Evolutionary conservation across 306 rosid genomes (phyloP), one percentile per base, ranked within the genome.

Genomic region (Prunus salicina): DNA sequence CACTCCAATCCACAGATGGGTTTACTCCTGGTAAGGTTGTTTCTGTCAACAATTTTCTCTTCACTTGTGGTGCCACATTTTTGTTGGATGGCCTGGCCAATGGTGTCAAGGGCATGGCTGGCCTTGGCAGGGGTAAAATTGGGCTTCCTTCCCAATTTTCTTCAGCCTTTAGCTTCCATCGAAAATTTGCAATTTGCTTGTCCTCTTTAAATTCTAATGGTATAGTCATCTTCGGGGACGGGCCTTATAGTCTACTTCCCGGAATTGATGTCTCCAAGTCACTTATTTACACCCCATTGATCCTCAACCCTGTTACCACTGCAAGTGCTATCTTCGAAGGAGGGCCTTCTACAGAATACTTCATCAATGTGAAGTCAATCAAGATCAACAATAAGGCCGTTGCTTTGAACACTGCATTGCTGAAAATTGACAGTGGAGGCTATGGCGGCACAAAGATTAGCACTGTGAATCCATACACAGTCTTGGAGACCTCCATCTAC

Each of bases 401-500:
- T 1, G 34, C 75, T 0, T 50, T 88, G 61, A 89, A 89, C 43
- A 75, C 76, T 13, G 68, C 86, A 3, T 79, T 89, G 30, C 76
- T 87, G 24, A 57, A 83, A 16, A 82, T 87, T 57, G 62, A 82
- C 74, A 56, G 18, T 6, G 58, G 80, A 30, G 93, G 96, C 0
- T 1, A 61, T 51, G 93, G 93, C 0, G 96, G 97, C 38, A 88
- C 88, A 0, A 89, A 80, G 75, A 86, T 92, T 5, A 92, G 90
- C 62, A 89, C 89, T 0, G 85, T 85, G 12, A 85, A 84, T 60
- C 96, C 89, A 0, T 90, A 87, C 80, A 85, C 86, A 1, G 50
- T 82, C 0, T 18, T 92, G 86, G 88, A 87, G 43, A 81, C 80
- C 0, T 75, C 91, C 19, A 84, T 89, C n/a, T 89, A 86, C 72